Evolutionary conservation across 2,329 filamentous ascomycete genomes (phyloP).

Genomic region (Sclerotiophoma versabilis): DNA sequence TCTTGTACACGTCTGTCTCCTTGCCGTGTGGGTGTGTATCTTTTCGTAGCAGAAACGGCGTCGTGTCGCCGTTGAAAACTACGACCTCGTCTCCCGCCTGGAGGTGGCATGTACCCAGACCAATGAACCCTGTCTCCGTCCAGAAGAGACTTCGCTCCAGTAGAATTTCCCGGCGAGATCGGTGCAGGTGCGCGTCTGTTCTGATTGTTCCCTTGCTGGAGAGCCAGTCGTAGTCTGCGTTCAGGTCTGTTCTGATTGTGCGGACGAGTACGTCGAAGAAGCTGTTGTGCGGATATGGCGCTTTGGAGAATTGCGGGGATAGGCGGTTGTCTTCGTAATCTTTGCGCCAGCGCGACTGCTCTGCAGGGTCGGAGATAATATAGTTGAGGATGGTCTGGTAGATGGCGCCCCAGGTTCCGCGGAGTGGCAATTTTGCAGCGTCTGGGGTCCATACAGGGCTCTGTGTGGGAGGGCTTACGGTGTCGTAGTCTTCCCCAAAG

Average conservation of each 20-base stretch:
- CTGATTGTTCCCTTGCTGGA: slow-evolving; percentile 11
- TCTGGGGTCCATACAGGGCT: neutral
- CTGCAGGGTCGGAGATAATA: neutral
- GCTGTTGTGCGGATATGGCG: slow-evolving; percentile 10
- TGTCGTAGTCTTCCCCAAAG: slow-evolving; percentile 2
- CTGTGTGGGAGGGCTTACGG: neutral
- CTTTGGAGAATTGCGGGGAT: neutral
- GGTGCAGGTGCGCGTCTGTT: slow-evolving; percentile 12
- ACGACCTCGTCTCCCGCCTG: slow-evolving; percentile 7
- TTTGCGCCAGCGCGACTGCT: slow-evolving; percentile 5
- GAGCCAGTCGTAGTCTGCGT: slow-evolving; percentile 8
- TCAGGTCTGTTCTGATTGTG: slow-evolving; percentile 10
- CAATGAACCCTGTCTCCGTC: slow-evolving; percentile 8
- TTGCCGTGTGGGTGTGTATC: neutral
- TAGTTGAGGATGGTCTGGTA: slow-evolving; percentile 8
- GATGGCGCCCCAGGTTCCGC: slow-evolving; percentile 15
- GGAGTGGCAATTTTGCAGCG: slow-evolving; percentile 1
- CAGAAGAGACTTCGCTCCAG: slow-evolving; percentile 9
- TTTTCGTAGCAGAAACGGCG: slow-evolving; percentile 8
- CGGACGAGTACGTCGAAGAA: slow-evolving; percentile 6
- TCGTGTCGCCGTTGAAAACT: slow-evolving; percentile 12
- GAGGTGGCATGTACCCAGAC: slow-evolving; percentile 7
- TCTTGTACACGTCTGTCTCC: neutral
- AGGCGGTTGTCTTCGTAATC: slow-evolving; percentile 13
- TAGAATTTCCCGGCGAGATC: slow-evolving; percentile 4